Percentiles rank a stretch among this genome's conserved stretches.
Evolutionary conservation across 768 basidiomycete species (phyloP).

Genomic region (Mycena vulgaris): DNA sequence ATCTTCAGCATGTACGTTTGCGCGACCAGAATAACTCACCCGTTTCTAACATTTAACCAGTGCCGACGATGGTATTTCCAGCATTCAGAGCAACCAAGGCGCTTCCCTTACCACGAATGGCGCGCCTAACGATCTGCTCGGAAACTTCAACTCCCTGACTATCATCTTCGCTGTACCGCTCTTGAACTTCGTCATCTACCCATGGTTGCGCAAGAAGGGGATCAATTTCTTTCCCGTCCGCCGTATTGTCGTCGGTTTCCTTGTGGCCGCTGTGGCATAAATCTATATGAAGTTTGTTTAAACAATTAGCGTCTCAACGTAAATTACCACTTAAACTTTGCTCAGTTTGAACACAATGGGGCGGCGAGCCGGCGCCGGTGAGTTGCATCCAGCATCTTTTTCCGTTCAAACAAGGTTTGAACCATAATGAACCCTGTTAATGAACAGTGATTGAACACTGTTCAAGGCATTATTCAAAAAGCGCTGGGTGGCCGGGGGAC

Average conservation of each 20-base stretch:
- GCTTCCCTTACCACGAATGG: slow-evolving; percentile 50
- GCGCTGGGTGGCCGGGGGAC: no score
- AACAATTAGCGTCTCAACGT: no score
- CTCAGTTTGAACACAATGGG: no score
- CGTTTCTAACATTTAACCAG: not conserved
- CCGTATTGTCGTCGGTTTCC: slow-evolving; percentile 43
- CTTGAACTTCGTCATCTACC: slow-evolving; percentile 49
- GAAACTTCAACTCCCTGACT: slow-evolving; percentile 52
- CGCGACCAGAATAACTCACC: not conserved
- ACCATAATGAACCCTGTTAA: no score
- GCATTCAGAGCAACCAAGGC: slow-evolving; percentile 47
- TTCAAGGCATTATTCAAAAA: no score
- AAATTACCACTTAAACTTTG: no score
- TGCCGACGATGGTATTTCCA: slow-evolving; percentile 48
- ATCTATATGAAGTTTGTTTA: no score
- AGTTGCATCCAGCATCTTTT: no score
- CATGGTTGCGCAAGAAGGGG: slow-evolving; percentile 46
- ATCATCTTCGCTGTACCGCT: slow-evolving; percentile 49
- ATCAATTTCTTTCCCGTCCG: slow-evolving; percentile 50
- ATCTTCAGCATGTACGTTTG: slow-evolving; percentile 43
- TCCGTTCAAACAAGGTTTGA: no score
- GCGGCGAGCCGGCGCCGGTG: no score
- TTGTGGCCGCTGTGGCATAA: slow-evolving; percentile 38
- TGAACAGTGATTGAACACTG: no score
- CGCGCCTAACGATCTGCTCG: slow-evolving; percentile 49